Percentiles rank a stretch among this genome's conserved stretches.
These are phyloP conservation scores for Populus davidiana DNA, from an alignment of 345 rosid genomes.

Conservation along the genomic window DNA sequence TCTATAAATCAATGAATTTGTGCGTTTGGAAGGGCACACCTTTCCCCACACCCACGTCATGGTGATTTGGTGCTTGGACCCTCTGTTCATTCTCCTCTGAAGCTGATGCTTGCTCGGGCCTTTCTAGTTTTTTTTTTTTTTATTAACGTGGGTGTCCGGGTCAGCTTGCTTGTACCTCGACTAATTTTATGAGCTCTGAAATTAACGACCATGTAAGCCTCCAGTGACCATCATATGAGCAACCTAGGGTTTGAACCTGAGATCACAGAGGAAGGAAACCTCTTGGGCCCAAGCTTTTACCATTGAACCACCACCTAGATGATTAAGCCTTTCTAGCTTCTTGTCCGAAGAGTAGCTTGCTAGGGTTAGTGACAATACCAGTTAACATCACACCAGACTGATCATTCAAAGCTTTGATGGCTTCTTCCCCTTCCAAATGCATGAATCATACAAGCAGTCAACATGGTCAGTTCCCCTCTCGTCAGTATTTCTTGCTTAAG, in stretches of 20 bases:
- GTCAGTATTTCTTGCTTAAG: neutral
- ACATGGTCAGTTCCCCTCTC: neutral
- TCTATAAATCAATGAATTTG: constrained; percentile 19
- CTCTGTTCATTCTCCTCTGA: constrained; percentile 27
- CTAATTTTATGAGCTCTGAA: no score
- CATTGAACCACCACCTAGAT: no score
- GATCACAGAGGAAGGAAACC: no score
- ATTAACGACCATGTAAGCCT: no score
- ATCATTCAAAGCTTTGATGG: neutral
- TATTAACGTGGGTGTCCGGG: no score
- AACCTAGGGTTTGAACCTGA: no score
- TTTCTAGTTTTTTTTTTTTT: neutral
- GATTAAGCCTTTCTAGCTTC: neutral
- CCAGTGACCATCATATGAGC: no score
- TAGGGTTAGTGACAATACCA: neutral
- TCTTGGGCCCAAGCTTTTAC: no score
- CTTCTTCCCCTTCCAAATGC: neutral
- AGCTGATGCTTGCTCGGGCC: constrained; percentile 1
- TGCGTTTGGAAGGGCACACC: constrained; percentile 28
- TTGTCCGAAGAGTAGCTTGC: neutral
- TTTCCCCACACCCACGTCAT: constrained; percentile 21
- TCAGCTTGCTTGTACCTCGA: no score
- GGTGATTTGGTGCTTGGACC: constrained; percentile 11
- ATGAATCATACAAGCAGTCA: constrained; percentile 10
- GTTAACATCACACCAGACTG: constrained; percentile 1